Evolutionary conservation across 345 rosid species (phyloP), one percentile per base, ranked within the genome.

Genomic region (Durio zibethinus): DNA sequence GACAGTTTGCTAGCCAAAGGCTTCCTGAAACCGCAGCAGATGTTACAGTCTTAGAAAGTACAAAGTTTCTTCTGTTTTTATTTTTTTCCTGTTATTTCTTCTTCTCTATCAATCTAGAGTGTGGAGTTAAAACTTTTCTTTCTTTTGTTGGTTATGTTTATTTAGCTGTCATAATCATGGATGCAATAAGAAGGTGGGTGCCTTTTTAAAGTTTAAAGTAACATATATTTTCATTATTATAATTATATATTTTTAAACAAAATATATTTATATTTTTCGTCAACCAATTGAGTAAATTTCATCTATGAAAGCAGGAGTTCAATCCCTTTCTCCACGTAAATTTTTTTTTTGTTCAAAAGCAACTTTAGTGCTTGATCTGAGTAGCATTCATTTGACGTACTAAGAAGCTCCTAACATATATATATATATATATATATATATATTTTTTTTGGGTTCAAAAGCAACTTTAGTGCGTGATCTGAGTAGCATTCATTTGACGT

Each of bases 1-100:
- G 88, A 86, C 75, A 91, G 93, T 82, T 75, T 89, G 63, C 79
- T 60, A 83, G 86, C 84, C 33, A 91, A 83, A 85, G 92, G 93
- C 79, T 88, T 84, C 75, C 84, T 92, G 75, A 12, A 40, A 36
- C 10, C 54, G 40, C 29, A 31, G 45, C 15, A 65, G 45, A 23
- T 25, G 27, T 57, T 18, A 48, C 42, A 16, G 27, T 18, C 60
- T 47, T 69, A 50, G 59, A 50, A 71, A 18, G 7, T 70, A 42
- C 20, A 43, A 48, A 27, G 72, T 27, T 9, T 60, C 7, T 25
- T 59, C 35, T 59, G 16, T 50, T 6, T 25, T 10, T 27, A 25
- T 4, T 57, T 1, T 54, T 54, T n/a, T n/a, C n/a, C n/a, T n/a
- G n/a, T n/a, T 8, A 0, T 57, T 57, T 3, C 31, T 23, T 56